These are phyloP conservation scores for Diaporthe ampelina DNA, from an alignment of 2,329 filamentous ascomycete genomes.

Conservation along the genomic window DNA sequence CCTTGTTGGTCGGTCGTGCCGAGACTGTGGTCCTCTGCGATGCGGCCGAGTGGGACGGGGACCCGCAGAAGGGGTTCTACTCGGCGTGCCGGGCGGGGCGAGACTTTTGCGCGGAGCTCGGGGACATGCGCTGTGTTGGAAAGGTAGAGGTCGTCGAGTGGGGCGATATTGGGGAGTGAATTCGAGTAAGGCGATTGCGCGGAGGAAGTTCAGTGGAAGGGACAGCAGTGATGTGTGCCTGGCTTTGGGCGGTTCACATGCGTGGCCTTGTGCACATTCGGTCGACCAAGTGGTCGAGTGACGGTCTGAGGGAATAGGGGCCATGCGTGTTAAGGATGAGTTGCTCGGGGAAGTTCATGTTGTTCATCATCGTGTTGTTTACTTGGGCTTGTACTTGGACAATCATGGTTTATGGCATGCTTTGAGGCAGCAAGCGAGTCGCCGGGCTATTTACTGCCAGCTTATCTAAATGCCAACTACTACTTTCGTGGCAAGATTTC, in stretches of 20 bases:
- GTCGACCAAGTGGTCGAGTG: not conserved
- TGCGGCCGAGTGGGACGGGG: constrained; percentile 42
- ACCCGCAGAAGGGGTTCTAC: constrained; percentile 34
- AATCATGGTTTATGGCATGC: not conserved
- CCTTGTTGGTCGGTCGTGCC: constrained; percentile 48
- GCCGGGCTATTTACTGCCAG: not conserved
- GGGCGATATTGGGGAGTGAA: not conserved
- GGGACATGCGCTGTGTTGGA: constrained; percentile 30
- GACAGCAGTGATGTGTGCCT: not conserved
- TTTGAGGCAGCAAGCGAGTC: not conserved
- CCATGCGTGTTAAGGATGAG: not conserved
- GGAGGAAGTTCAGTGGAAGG: not conserved
- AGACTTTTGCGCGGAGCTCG: constrained; percentile 34
- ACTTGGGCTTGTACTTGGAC: too few species aligned
- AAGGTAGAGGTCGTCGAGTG: not conserved
- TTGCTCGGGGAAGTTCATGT: not conserved
- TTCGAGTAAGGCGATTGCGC: not conserved
- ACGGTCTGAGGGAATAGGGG: too few species aligned
- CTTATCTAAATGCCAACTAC: not conserved
- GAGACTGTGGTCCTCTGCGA: constrained; percentile 48
- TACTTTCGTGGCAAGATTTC: not conserved
- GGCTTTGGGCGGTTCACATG: not conserved
- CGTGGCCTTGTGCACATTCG: not conserved
- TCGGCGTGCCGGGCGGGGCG: constrained; percentile 34
- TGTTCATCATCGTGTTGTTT: not conserved